phyloP scores from a whole-genome alignment of 306 rosid species.

The Fragaria iinumae region DNA sequence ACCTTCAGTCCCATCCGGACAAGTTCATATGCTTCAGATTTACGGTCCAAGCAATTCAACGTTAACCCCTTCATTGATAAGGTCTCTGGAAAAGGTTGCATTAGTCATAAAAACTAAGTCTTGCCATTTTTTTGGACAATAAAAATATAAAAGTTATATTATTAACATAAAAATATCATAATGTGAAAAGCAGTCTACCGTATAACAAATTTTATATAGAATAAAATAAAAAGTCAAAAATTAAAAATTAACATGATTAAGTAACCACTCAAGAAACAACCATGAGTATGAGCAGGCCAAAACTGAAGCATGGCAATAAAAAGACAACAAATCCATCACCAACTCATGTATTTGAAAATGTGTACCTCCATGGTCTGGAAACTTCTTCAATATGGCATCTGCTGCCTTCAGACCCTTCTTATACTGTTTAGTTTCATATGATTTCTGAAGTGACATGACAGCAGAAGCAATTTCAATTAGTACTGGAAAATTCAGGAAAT shows the following conservation, averaged over 20 bases:
- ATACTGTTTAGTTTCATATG: slow-evolving; percentile 96
- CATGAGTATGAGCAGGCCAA: not conserved
- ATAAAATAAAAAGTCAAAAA: not conserved
- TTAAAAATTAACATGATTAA: not conserved
- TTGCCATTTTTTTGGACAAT: not conserved
- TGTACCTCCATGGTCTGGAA: slow-evolving; percentile 99
- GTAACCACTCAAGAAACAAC: not conserved
- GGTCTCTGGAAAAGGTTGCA: slow-evolving; percentile 62
- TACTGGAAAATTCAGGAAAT: not conserved
- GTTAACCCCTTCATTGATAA: slow-evolving; percentile 98
- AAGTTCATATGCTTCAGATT: slow-evolving; percentile 94
- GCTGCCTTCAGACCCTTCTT: slow-evolving; percentile 98
- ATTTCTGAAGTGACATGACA: slow-evolving; percentile 58
- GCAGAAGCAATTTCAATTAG: slow-evolving; percentile 21
- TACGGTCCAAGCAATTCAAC: slow-evolving; percentile 97
- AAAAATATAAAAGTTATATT: not conserved
- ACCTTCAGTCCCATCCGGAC: slow-evolving; percentile 96
- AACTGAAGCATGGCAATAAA: not conserved
- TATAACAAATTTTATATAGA: not conserved
- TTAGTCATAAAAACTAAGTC: not conserved
- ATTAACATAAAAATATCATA: not conserved
- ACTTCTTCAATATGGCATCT: slow-evolving; percentile 85
- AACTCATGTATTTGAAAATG: slow-evolving; percentile 2
- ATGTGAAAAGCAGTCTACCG: not conserved
- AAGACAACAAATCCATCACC: not conserved